Conservation (phyloP, 2,329 filamentous ascomycete species). For the Aspergillus tamarii region DNA sequence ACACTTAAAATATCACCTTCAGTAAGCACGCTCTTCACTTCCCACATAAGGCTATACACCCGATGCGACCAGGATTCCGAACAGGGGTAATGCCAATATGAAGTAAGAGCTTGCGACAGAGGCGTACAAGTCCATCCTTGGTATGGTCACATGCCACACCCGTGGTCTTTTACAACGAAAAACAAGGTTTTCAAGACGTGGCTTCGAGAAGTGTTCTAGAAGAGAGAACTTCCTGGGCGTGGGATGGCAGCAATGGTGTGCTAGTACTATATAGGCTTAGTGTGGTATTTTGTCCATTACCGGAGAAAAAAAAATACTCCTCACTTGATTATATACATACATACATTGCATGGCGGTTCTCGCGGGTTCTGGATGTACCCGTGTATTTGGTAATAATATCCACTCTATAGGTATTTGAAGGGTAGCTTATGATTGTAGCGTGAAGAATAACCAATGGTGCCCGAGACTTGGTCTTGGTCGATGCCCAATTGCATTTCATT, state of each 20-base stretch:
- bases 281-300: not conserved
- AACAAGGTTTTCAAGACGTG: slow-evolving; percentile 11
- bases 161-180: not conserved
- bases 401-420: not conserved
- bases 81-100: not conserved
- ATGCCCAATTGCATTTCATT: slow-evolving; percentile 2
- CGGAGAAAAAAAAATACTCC: not conserved
- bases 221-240: slow-evolving; percentile 1
- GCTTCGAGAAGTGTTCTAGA: slow-evolving; percentile 25
- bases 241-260: not conserved
- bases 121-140: not conserved
- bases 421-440: not conserved
- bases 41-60: not conserved
- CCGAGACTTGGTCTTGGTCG: not conserved
- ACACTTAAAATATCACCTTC: not conserved
- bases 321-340: not conserved
- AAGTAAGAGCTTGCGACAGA: not conserved
- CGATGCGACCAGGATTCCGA: not conserved
- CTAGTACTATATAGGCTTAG: not conserved
- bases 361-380: not conserved
- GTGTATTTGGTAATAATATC: slow-evolving; percentile 4
- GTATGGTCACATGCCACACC: slow-evolving; percentile 8
- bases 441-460: slow-evolving; percentile 7
- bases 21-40: not conserved
- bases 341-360: slow-evolving; percentile 1